Base-by-base conservation (phyloP, 2,329 filamentous ascomycete genomes). In the Colletotrichum salicis region DNA sequence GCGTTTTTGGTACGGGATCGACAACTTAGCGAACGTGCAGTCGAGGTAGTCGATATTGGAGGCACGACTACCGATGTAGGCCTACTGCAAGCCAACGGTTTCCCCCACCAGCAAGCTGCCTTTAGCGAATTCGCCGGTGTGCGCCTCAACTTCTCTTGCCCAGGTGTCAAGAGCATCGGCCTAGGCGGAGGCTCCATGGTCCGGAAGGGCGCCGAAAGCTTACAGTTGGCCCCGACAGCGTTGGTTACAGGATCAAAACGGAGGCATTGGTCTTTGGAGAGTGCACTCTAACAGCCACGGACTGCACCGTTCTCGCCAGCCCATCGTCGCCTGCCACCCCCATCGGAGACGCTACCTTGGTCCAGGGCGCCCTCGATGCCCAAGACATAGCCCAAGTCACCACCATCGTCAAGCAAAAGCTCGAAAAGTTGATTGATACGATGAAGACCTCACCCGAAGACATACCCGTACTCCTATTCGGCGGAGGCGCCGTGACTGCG, bases 1-100 rank as follows among this genome's bases (percentile, higher is more conserved):
- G 90, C 90, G 0, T 91, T 91, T 67, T 80, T 93, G 12, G 81
- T 84, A 84, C 51, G 77, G 4, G 41, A 48, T 10, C 41, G 77
- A 4, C 72, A 80, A n/a, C 65, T 77, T 24, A 77, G 79, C 2
- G 80, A 85, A 66, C 2, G 24, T 13, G 51, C 51, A 0, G 80
- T 85, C 74, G 88, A 92, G 82, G 90, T 92, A 0, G 87, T 92
- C 2, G 91, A 93, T 75, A 88, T 93, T 64, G 91, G 91, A 0
- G 90, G 91, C 3, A 93, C 91, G 0, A 92, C 90, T 0, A 88
- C 89, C 0, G 91, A 92, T 74, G 88, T 91, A 12, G 90, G 91
- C 0, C 79, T 91, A 0, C 78, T 93, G 4, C 83, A 90, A 7
- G 83, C 86, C 0, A 91, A 87, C 61, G 90, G 91, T 0, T 90